Evolutionary conservation across 495 filamentous ascomycete species (phyloP), one percentile per base, ranked within the genome.

Genomic region (Xylaria scruposa): DNA sequence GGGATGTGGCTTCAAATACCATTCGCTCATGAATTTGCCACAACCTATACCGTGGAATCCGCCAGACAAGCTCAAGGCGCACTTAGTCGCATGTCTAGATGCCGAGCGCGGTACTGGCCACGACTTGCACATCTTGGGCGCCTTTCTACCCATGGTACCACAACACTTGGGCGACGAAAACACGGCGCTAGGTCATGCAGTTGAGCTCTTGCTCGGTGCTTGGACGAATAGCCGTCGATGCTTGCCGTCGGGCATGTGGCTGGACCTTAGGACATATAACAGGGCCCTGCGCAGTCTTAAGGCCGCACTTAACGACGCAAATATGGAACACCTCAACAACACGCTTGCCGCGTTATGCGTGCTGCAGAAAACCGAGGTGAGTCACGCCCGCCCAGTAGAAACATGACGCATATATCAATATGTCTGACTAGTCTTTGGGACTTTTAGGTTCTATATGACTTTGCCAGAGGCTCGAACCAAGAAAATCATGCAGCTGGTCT

Each of bases 321-420:
- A 73, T 21, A 59, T 61, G 24, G 68, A 68, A 38, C 33, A 66
- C 1, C 70, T 76, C 24, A 75, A 70, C 13, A 71, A 72, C 42
- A 76, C 75, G 2, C 70, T 79, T 36, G 67, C 77, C n/a, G 75
- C 77, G 5, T 72, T 76, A 26, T 75, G 73, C 60, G 19, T 79
- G 40, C 42, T 79, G 21, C 77, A 79, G 56, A 79, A 77, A 33
- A 67, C 74, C 10, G 77, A 79, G 71, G 75, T 78, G 61, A 78
- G 77, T 67, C 0, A 31, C 15, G 9, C 17, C 24, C 42, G 5
- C 56, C 7, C 10, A n/a, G 33, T 3, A 15, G 53, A 8, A 29
- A 33, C 7, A 47, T 21, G 24, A 19, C 4, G 17, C 38, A 31
- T 13, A 38, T 24, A 10, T 7, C 2, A 17, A 24, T 19, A 62